Base-by-base conservation (phyloP, 495 filamentous ascomycete genomes). In the Hypoxylon lienhwacheense region DNA sequence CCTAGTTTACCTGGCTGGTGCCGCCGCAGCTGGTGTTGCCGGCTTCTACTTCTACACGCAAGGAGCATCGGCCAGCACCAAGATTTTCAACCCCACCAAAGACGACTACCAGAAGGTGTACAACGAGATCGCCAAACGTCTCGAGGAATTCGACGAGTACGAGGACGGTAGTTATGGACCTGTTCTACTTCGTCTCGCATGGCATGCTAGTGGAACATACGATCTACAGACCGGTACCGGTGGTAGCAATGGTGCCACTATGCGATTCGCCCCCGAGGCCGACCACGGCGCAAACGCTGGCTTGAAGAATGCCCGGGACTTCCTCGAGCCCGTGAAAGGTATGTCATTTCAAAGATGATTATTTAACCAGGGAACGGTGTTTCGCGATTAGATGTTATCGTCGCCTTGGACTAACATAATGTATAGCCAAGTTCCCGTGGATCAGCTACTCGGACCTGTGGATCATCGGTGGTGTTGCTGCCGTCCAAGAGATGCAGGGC, bases 61-160 rank as follows among this genome's bases (percentile, higher is more conserved):
- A 50, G 81, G 83, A 60, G 72, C 74, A 47, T 63, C 70, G 20
- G 75, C 77, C 52, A 75, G 75, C 11, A 63, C 68, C 60, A 83
- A 80, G 54, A 61, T 78, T 29, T 88, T 95, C 73, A 79, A 73
- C 16, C 89, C 91, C 58, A 87, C 80, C 57, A 80, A 87, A 74
- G 84, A 84, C 48, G 91, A 98, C 71, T 98, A 96, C 77, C 90
- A 97, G 81, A 86, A 88, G 74, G 90, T 97, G 54, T 98, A 98
- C 74, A 84, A 96, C 64, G 86, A 85, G 66, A 83, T 98, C 64
- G 90, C 93, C 28, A 71, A 76, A 62, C 73, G 76, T 24, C 75
- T 98, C 35, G 85, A 91, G 70, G 87, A 95, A 73, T 82, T 93
- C 64, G 90, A 93, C 55, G 90, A 96, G 52, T 97, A 97, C 66